Conservation (phyloP, 345 rosid species). For the Heritiera fomes region DNA sequence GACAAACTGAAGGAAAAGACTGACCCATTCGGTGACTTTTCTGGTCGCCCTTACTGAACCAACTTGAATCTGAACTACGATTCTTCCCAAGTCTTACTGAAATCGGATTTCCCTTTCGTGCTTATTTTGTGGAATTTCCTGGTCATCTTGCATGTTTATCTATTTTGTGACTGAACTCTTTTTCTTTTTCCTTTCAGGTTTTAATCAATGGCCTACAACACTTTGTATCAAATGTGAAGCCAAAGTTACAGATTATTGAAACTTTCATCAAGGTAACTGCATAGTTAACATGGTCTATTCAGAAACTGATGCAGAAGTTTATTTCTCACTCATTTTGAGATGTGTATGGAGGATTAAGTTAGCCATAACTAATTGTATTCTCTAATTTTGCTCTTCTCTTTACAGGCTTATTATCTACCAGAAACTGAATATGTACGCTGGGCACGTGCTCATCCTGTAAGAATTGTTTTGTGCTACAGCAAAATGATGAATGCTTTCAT, state of each 20-base stretch:
- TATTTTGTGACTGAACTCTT: neutral
- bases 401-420: too few relatives aligned
- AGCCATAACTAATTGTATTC: neutral
- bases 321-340: neutral
- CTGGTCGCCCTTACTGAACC: too few relatives aligned
- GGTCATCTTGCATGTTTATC: neutral
- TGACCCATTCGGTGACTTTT: too few relatives aligned
- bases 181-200: constrained; percentile 50
- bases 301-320: neutral
- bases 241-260: constrained; percentile 76
- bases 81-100: too few relatives aligned
- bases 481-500: neutral
- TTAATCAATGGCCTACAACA: constrained; percentile 85
- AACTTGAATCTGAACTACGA: too few relatives aligned
- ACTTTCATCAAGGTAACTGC: constrained; percentile 77
- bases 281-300: neutral
- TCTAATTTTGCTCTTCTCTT: too few relatives aligned
- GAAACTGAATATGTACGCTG: too few relatives aligned
- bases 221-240: constrained; percentile 72
- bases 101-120: too few relatives aligned
- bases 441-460: too few relatives aligned
- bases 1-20: too few relatives aligned
- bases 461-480: neutral
- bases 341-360: neutral
- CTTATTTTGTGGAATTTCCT: neutral